These are phyloP conservation scores for Colletotrichum sp. DNA, from an alignment of 2,329 filamentous ascomycete genomes.

Conservation along the genomic window DNA sequence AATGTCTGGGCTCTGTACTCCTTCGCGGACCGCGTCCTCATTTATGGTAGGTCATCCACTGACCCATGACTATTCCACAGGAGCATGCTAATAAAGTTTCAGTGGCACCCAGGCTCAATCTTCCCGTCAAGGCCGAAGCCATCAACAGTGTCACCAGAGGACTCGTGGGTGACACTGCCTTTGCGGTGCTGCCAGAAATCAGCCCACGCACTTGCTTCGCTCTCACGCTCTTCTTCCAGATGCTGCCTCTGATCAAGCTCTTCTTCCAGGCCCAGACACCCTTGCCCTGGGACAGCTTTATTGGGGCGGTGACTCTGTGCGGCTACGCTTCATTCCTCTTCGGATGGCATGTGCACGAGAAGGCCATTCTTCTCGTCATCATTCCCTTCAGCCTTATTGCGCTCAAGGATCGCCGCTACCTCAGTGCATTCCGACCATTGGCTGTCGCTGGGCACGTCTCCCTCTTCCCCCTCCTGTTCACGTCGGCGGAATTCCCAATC, in stretches of 20 bases:
- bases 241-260: slow-evolving; percentile 80
- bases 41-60: slow-evolving; percentile 65
- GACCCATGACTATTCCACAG: neutral
- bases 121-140: slow-evolving; percentile 75
- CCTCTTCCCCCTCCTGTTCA: slow-evolving; percentile 92
- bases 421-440: slow-evolving; percentile 89
- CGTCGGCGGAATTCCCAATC: slow-evolving; percentile 88
- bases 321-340: slow-evolving; percentile 97
- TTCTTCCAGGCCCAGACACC: slow-evolving; percentile 63
- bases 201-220: slow-evolving; percentile 80
- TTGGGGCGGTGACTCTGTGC: slow-evolving; percentile 88
- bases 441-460: slow-evolving; percentile 95
- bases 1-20: slow-evolving; percentile 98
- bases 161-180: slow-evolving; percentile 90
- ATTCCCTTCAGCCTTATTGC: slow-evolving; percentile 95
- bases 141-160: slow-evolving; percentile 90
- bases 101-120: slow-evolving; percentile 83
- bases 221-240: slow-evolving; percentile 83
- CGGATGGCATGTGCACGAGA: slow-evolving; percentile 98
- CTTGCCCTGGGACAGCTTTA: slow-evolving; percentile 87
- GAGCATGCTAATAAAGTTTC: slow-evolving; percentile 33
- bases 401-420: slow-evolving; percentile 85
- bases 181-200: slow-evolving; percentile 90
- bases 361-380: slow-evolving; percentile 92
- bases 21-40: slow-evolving; percentile 83